Evolutionary conservation across 192 early-diverging fungal genomes (phyloP).

Genomic region (Umbelopsis vinacea): DNA sequence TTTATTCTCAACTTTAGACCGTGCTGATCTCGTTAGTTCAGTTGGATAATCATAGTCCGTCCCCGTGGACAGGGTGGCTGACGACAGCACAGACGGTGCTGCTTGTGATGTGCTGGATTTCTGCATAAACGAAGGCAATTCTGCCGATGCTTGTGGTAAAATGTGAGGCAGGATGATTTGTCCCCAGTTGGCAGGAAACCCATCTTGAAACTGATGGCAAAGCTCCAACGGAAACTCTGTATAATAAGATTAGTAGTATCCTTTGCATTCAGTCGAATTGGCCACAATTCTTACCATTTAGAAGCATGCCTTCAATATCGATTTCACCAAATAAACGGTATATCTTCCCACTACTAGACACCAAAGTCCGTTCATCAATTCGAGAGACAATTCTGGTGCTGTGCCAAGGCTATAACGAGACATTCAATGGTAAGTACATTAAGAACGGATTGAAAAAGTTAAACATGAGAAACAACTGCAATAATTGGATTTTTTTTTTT

Average conservation of each 20-base stretch:
- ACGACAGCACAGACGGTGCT: not conserved
- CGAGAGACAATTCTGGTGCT: constrained; percentile 12
- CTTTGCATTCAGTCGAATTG: too few species aligned
- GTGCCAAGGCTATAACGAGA: not conserved
- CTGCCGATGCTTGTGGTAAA: not conserved
- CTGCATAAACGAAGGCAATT: not conserved
- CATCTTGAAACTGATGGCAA: not conserved
- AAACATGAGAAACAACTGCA: not conserved
- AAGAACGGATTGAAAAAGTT: not conserved
- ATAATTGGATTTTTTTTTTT: too few species aligned
- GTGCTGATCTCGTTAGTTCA: not conserved
- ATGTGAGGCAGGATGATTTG: not conserved
- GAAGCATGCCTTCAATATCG: constrained; percentile 17
- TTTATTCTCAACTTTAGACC: not conserved
- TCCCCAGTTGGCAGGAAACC: constrained; percentile 2
- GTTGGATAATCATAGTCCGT: not conserved
- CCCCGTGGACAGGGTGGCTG: not conserved
- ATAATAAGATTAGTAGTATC: too few species aligned
- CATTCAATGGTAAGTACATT: not conserved
- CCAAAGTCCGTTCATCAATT: constrained; percentile 12
- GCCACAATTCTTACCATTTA: not conserved
- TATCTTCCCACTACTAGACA: constrained; percentile 10
- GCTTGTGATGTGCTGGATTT: not conserved
- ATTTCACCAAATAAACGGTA: not conserved
- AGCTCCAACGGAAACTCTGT: constrained; percentile 9